Evolutionary conservation across 345 rosid genomes (phyloP).

Genomic region (Pugionium dolabratum): DNA sequence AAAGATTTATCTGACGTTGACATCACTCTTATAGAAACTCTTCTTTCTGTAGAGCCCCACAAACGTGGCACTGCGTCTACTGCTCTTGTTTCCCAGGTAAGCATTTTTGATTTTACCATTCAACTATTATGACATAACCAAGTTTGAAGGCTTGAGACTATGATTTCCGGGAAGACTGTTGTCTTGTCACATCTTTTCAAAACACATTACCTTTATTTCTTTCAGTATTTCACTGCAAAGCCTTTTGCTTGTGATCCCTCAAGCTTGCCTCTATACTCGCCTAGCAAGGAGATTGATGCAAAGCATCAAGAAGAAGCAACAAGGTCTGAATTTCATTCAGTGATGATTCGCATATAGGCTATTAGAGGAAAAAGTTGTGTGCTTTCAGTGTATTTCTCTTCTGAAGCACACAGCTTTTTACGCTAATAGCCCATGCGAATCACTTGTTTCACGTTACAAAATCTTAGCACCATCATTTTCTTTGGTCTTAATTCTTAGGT

Average conservation of each 20-base stretch:
- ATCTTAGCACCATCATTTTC: conserved; percentile 4
- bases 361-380: too few relatives aligned
- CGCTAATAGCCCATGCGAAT: background rate
- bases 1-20: conserved; percentile 58
- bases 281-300: conserved; percentile 95
- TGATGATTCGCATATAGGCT: too few relatives aligned
- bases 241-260: conserved; percentile 96
- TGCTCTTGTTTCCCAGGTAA: conserved; percentile 92
- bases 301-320: conserved; percentile 72
- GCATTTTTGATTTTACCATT: background rate
- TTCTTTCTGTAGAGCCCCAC: conserved; percentile 84
- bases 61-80: conserved; percentile 84
- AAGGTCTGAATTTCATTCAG: conserved; percentile 51
- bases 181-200: conserved; percentile 3
- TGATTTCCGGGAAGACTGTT: background rate
- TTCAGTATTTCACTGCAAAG: conserved; percentile 76
- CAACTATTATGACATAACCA: background rate
- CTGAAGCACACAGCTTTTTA: background rate
- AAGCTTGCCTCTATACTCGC: conserved; percentile 84
- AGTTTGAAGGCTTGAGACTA: conserved; percentile 12
- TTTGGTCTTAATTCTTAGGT: conserved; percentile 1
- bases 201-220: conserved; percentile 10
- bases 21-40: conserved; percentile 65
- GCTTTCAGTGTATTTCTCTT: too few relatives aligned
- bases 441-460: background rate